phyloP scores from a whole-genome alignment of 164 flowering plant species.

The Macadamia tetraphylla region DNA sequence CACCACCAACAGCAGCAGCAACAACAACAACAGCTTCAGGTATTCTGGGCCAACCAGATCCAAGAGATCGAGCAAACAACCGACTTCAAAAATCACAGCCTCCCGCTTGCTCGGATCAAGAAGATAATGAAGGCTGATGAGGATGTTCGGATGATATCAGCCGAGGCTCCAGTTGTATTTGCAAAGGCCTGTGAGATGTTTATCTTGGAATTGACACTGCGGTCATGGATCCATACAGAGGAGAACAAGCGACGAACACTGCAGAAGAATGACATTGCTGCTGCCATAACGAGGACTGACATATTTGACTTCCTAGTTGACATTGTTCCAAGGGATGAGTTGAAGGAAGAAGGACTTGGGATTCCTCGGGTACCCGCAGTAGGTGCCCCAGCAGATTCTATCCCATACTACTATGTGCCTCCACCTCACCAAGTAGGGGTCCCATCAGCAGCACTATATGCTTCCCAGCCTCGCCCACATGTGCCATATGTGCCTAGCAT shows the following conservation, averaged over 20 bases:
- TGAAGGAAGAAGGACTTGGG: slow-evolving; percentile 22
- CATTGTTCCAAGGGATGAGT: slow-evolving; percentile 21
- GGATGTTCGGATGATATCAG: slow-evolving; percentile 22
- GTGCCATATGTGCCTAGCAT: slow-evolving; percentile 7
- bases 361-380: slow-evolving; percentile 13
- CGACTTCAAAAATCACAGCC: slow-evolving; percentile 23
- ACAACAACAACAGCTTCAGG: slow-evolving; percentile 20
- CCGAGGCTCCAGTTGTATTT: slow-evolving; percentile 21
- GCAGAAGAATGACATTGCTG: slow-evolving; percentile 25
- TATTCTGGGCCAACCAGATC: slow-evolving; percentile 19
- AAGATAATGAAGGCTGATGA: slow-evolving; percentile 25
- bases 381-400: slow-evolving; percentile 11
- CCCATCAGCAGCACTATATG: slow-evolving; percentile 11
- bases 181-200: slow-evolving; percentile 24
- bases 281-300: slow-evolving; percentile 20
- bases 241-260: slow-evolving; percentile 22
- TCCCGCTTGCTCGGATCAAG: slow-evolving; percentile 21
- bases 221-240: slow-evolving; percentile 23
- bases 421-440: slow-evolving; percentile 4
- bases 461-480: slow-evolving; percentile 4
- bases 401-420: slow-evolving; percentile 14
- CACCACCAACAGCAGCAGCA: slow-evolving; percentile 24
- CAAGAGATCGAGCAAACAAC: slow-evolving; percentile 20
- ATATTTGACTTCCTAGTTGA: slow-evolving; percentile 23
- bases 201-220: slow-evolving; percentile 19